Base-by-base conservation (phyloP, 768 basidiomycete genomes). In the Suillus subluteus region DNA sequence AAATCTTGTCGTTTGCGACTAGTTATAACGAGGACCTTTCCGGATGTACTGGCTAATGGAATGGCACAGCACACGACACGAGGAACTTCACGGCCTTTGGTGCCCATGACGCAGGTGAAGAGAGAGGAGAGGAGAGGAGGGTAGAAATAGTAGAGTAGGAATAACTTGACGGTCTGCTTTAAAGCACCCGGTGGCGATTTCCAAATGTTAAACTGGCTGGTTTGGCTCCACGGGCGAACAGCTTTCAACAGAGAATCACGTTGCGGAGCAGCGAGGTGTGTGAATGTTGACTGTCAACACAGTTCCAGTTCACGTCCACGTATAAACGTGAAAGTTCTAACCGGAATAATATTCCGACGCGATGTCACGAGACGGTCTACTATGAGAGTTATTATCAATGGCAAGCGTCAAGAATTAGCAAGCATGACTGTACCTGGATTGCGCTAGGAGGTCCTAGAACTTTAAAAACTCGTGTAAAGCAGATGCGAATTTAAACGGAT, bases 61-160 rank as follows among this genome's bases (percentile, higher is more conserved):
- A 95, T 95, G 62, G 94, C 94, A 75, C 94, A 95, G 79, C 94
- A 95, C 71, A 95, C 94, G 78, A 95, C 85, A 76, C 94, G 91
- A 64, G 94, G 94, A 61, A 86, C 86, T 64, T 89, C 79, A 70
- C 93, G 88, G 73, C 91, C 92, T 83, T 94, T 93, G 70, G 87
- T 86, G 71, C 79, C 79, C 82, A 84, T 84, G 70, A 67, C 69
- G 68, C 6, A 61, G 58, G 52, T 52, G 21, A 67, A n/a, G n/a
- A n/a, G n/a, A n/a, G n/a, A n/a, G n/a, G n/a, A 59, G 52, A 54
- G 44, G 13, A 65, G 8, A 16, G 21, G 0, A 46, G n/a, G 12
- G 41, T 41, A 41, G 16, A 41, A 37, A 37, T 37, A 37, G n/a
- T 12, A 44, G 54, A 52, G 32, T n/a, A 46, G 38, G 26, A 43